A percentile compares a stretch with the other conserved stretches of the same genome.
Evolutionary conservation across 1,284 basidiomycete species (phyloP).

Genomic region (Tylopilus orsonianus): DNA sequence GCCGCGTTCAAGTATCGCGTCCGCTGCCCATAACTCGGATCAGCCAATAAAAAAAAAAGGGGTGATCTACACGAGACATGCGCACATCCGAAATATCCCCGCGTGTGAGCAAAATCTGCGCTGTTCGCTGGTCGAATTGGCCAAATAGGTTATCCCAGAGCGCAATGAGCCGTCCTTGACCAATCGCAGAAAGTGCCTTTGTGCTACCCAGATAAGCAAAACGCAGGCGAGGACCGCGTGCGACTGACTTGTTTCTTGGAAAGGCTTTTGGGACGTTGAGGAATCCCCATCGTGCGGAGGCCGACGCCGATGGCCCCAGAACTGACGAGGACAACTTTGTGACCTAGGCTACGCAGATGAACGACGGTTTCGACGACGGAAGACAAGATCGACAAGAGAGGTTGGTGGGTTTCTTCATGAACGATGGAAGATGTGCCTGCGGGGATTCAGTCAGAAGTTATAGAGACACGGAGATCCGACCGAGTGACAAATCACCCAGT

Average conservation of each 20-base stretch:
- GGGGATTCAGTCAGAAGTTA: constrained; percentile 5
- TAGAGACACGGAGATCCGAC: background rate
- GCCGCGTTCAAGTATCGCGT: constrained; percentile 94
- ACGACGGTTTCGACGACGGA: constrained; percentile 92
- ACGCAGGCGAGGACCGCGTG: background rate
- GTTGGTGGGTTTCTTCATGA: constrained; percentile 86
- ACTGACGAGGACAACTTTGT: constrained; percentile 93
- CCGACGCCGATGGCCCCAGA: constrained; percentile 97
- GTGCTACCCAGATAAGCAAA: constrained; percentile 14
- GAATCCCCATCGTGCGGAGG: constrained; percentile 85
- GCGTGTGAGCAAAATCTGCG: constrained; percentile 91
- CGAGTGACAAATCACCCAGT: constrained; percentile 51
- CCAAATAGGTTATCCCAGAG: constrained; percentile 97
- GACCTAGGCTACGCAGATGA: constrained; percentile 75
- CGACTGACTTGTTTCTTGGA: constrained; percentile 81
- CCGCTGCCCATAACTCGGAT: constrained; percentile 48
- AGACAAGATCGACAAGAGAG: constrained; percentile 87
- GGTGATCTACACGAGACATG: background rate
- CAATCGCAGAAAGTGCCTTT: constrained; percentile 93
- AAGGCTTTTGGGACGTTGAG: constrained; percentile 78
- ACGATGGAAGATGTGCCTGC: constrained; percentile 96
- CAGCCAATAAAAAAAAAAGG: background rate
- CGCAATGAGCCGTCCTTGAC: constrained; percentile 93
- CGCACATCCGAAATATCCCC: constrained; percentile 96
- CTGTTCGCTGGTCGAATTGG: constrained; percentile 91